These are phyloP conservation scores for Podila epicladia DNA, from an alignment of 192 early-diverging fungal species.

Conservation along the genomic window DNA sequence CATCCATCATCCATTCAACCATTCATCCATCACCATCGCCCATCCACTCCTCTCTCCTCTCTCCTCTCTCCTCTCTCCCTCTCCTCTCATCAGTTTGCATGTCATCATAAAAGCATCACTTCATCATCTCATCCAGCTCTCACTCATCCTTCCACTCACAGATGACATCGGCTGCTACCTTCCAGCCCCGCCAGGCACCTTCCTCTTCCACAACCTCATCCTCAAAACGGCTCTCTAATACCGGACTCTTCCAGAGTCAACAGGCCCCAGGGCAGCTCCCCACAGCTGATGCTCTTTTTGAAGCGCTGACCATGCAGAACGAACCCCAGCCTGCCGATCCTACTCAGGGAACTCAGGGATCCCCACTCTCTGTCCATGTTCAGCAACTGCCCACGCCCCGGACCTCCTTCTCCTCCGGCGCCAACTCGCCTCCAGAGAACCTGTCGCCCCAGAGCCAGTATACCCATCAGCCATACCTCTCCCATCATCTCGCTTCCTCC, in stretches of 20 bases:
- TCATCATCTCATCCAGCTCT: background rate
- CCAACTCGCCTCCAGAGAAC: conserved; percentile 41
- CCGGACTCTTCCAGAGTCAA: background rate
- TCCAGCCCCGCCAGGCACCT: conserved; percentile 10
- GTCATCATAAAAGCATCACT: background rate
- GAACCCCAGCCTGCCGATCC: conserved; percentile 1
- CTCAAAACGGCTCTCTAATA: background rate
- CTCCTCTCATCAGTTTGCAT: background rate
- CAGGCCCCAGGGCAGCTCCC: conserved; percentile 7
- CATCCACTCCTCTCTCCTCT: background rate
- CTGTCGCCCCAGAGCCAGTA: conserved; percentile 27
- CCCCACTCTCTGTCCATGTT: conserved; percentile 40
- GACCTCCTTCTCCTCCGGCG: conserved; percentile 49
- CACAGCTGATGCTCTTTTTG: conserved; percentile 46
- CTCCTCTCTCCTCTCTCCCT: too few species aligned
- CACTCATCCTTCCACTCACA: conserved; percentile 1
- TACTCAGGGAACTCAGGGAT: background rate
- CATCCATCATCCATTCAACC: background rate
- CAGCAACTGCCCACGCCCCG: conserved; percentile 47
- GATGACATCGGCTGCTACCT: conserved; percentile 5
- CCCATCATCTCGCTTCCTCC: conserved; percentile 16
- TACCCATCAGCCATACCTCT: conserved; percentile 6
- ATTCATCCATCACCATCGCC: background rate
- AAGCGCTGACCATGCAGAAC: conserved; percentile 22
- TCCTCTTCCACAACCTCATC: background rate